These are phyloP conservation scores for Talaromyces sp. DNA, from an alignment of 2,329 filamentous ascomycete species.

Conservation along the genomic window DNA sequence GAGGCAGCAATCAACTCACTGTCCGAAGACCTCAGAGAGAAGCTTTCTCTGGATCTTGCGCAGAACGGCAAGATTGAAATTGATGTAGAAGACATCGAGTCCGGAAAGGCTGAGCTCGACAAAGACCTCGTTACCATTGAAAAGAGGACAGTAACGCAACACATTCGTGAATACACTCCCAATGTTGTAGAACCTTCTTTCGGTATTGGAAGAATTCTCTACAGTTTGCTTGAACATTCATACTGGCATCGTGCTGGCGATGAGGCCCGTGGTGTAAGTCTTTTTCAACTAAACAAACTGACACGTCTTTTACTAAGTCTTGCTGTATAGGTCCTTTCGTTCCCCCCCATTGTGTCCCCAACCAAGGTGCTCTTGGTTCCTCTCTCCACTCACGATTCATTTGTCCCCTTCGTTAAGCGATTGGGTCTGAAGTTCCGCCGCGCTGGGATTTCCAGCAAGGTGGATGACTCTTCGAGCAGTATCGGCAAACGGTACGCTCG, in stretches of 20 bases:
- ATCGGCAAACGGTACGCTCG: slow-evolving; percentile 94
- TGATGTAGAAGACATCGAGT: slow-evolving; percentile 64
- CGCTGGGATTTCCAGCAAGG: slow-evolving; percentile 73
- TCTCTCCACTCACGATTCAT: slow-evolving; percentile 74
- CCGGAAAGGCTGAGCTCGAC: slow-evolving; percentile 73
- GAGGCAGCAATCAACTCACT: slow-evolving; percentile 74
- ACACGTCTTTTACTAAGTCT: slow-evolving; percentile 12
- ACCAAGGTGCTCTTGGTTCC: slow-evolving; percentile 93
- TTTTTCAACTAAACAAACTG: background rate
- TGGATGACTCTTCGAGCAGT: slow-evolving; percentile 85
- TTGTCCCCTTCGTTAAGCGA: slow-evolving; percentile 71
- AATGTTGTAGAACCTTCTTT: slow-evolving; percentile 98
- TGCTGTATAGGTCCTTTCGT: slow-evolving; percentile 62
- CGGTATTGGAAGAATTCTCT: slow-evolving; percentile 91
- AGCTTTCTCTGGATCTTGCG: slow-evolving; percentile 70
- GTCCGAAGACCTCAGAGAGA: slow-evolving; percentile 76
- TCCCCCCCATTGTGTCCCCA: slow-evolving; percentile 76
- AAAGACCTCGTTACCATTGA: slow-evolving; percentile 80
- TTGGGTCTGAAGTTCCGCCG: slow-evolving; percentile 74
- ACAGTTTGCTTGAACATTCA: slow-evolving; percentile 87
- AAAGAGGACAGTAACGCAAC: slow-evolving; percentile 76
- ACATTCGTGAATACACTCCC: slow-evolving; percentile 85
- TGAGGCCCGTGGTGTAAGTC: slow-evolving; percentile 79
- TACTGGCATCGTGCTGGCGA: slow-evolving; percentile 89
- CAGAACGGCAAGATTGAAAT: slow-evolving; percentile 72